These are phyloP conservation scores for Chlorella vulgaris DNA, from an alignment of 139 green algal species.

Conservation along the genomic window DNA sequence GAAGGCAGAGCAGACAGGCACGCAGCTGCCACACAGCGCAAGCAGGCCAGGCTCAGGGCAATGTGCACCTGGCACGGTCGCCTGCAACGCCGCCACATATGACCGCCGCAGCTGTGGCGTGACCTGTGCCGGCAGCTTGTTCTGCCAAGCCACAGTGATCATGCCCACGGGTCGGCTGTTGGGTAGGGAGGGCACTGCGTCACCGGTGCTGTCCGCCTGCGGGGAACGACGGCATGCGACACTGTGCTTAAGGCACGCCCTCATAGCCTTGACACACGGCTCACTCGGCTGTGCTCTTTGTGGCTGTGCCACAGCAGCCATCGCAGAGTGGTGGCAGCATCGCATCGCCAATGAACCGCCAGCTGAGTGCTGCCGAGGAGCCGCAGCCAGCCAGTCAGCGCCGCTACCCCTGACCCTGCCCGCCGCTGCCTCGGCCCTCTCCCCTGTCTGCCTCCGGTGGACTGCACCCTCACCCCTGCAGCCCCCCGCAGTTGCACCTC, in stretches of 20 bases:
- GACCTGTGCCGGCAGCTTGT: not conserved
- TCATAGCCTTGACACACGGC: too few relatives aligned
- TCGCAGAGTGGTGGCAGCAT: too few relatives aligned
- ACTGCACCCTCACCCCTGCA: not conserved
- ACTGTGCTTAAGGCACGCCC: not conserved
- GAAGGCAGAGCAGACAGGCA: too few relatives aligned
- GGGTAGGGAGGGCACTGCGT: not conserved
- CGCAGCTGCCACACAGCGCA: too few relatives aligned
- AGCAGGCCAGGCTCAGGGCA: too few relatives aligned
- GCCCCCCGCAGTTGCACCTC: not conserved
- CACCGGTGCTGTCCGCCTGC: conserved; percentile 1
- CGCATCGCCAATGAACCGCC: too few relatives aligned
- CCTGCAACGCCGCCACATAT: not conserved
- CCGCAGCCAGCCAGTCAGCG: too few relatives aligned
- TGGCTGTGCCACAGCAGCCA: too few relatives aligned
- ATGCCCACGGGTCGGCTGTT: not conserved
- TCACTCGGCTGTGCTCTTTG: too few relatives aligned
- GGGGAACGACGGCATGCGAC: not conserved
- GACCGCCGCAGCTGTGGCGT: not conserved
- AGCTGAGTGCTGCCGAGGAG: too few relatives aligned
- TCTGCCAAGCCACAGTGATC: not conserved
- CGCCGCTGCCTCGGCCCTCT: too few relatives aligned
- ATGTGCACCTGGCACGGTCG: not conserved
- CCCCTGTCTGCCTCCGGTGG: not conserved
- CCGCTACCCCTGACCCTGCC: too few relatives aligned